These are phyloP conservation scores for California macrophylla DNA, from an alignment of 441 rosid genomes.

Conservation along the genomic window DNA sequence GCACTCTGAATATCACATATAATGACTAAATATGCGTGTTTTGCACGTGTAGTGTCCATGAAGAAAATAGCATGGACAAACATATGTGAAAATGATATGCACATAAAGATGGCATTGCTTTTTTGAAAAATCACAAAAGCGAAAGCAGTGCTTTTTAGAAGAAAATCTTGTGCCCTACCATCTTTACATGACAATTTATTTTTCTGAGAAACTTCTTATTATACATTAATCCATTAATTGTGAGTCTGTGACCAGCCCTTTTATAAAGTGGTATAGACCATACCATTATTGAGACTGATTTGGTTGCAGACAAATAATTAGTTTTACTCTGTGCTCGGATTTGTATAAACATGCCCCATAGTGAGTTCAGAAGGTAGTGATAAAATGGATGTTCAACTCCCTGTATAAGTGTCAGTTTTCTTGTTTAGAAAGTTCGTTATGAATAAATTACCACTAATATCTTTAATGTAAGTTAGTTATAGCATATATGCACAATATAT, in stretches of 20 bases:
- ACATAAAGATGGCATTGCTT: slow-evolving; percentile 12
- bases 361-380: no score
- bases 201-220: slow-evolving; percentile 34
- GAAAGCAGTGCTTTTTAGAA: slow-evolving; percentile 22
- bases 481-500: not conserved
- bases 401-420: not conserved
- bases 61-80: slow-evolving; percentile 23
- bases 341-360: not conserved
- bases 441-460: no score
- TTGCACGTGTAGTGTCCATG: not conserved
- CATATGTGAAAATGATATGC: slow-evolving; percentile 24
- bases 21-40: not conserved
- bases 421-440: not conserved
- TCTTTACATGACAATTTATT: slow-evolving; percentile 35
- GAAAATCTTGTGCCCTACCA: slow-evolving; percentile 45
- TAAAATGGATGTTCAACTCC: not conserved
- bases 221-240: slow-evolving; percentile 27
- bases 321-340: not conserved
- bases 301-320: not conserved
- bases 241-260: slow-evolving; percentile 28
- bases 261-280: slow-evolving; percentile 23
- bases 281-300: not conserved
- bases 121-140: not conserved
- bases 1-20: not conserved
- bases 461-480: not conserved